These are phyloP conservation scores for Drechslerella coelobrocha DNA, from an alignment of 2,329 filamentous ascomycete genomes.

Conservation along the genomic window DNA sequence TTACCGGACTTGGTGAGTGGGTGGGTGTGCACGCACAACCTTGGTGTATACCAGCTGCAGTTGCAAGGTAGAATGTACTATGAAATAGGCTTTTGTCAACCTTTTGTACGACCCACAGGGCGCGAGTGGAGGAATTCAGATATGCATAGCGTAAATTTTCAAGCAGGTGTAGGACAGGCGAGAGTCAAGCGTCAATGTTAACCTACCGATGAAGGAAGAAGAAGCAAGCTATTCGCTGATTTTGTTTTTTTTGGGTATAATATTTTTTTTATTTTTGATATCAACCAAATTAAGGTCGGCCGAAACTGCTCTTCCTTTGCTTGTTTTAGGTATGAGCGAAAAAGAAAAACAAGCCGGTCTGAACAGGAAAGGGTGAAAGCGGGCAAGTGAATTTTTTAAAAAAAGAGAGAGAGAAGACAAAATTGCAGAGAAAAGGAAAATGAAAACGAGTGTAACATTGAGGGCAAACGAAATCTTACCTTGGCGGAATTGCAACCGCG, in stretches of 20 bases:
- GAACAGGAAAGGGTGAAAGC: background rate
- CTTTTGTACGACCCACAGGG: slow-evolving; percentile 30
- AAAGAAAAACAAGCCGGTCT: slow-evolving; percentile 23
- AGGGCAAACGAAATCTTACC: slow-evolving; percentile 2
- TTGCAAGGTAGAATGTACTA: background rate
- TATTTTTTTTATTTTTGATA: background rate
- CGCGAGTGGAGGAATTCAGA: background rate
- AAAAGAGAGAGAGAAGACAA: background rate
- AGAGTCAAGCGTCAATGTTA: slow-evolving; percentile 14
- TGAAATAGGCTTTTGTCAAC: slow-evolving; percentile 2
- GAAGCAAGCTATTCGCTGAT: background rate
- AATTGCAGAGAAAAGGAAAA: background rate
- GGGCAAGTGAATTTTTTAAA: background rate
- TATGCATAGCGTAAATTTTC: slow-evolving; percentile 24
- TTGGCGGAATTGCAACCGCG: background rate
- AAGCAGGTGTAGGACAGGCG: slow-evolving; percentile 15
- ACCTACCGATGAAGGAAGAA: slow-evolving; percentile 18
- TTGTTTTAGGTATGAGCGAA: background rate
- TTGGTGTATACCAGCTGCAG: background rate
- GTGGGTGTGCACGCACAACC: background rate
- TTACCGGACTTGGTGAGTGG: background rate
- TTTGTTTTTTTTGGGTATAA: background rate
- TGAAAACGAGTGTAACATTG: slow-evolving; percentile 19
- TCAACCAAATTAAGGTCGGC: slow-evolving; percentile 14
- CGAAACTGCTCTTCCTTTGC: background rate